These are phyloP conservation scores for Gonapodya prolifera DNA, from an alignment of 192 early-diverging fungal species.

Conservation along the genomic window DNA sequence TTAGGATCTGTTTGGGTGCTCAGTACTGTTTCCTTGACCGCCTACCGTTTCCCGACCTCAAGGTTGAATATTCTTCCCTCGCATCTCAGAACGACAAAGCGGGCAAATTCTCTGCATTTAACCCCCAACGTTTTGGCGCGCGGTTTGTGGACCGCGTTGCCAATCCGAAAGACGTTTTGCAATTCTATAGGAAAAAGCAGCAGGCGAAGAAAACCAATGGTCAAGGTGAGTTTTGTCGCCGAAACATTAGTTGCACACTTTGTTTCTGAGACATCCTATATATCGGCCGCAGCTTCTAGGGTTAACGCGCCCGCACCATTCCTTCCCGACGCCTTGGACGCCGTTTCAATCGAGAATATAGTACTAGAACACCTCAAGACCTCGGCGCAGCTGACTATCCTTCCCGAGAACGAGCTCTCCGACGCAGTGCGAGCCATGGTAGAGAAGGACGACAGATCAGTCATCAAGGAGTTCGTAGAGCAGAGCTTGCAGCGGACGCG, in stretches of 20 bases:
- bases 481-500: neutral
- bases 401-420: slow-evolving; percentile 63
- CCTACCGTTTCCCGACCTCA: too few species aligned
- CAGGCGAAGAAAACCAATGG: too few species aligned
- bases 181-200: slow-evolving; percentile 60
- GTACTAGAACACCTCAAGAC: slow-evolving; percentile 58
- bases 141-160: slow-evolving; percentile 68
- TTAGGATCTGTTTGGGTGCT: too few species aligned
- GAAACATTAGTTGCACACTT: neutral
- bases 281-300: slow-evolving; percentile 13
- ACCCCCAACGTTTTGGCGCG: slow-evolving; percentile 75
- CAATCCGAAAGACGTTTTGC: slow-evolving; percentile 76
- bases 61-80: slow-evolving; percentile 84
- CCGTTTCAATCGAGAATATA: slow-evolving; percentile 58
- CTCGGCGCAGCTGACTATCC: slow-evolving; percentile 47
- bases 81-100: too few species aligned
- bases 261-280: neutral
- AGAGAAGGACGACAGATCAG: slow-evolving; percentile 76
- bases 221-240: too few species aligned
- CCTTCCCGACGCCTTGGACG: slow-evolving; percentile 53
- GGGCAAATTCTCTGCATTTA: slow-evolving; percentile 72
- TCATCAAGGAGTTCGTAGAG: slow-evolving; percentile 48
- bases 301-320: slow-evolving; percentile 15
- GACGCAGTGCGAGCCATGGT: slow-evolving; percentile 66
- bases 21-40: too few species aligned